A percentile compares a stretch with the other conserved stretches of the same genome.
phyloP scores from a whole-genome alignment of 2,329 filamentous ascomycete genomes.

The Aureobasidium namibiae region DNA sequence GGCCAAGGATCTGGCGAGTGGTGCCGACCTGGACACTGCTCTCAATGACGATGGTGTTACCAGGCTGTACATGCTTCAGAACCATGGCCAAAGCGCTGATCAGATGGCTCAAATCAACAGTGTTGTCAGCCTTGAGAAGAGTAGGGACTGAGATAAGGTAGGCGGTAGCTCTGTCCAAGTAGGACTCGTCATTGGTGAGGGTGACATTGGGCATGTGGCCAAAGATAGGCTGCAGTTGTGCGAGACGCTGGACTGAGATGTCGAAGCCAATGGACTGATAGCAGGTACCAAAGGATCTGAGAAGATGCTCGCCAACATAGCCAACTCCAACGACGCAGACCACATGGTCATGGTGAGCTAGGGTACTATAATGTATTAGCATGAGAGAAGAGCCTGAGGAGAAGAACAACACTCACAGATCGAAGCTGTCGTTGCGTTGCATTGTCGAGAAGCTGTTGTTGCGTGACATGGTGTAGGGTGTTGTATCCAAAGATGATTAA shows the following conservation, averaged over 20 bases:
- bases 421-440: constrained; percentile 12
- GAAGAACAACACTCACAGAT: not conserved
- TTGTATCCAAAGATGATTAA: not conserved
- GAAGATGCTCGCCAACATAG: constrained; percentile 18
- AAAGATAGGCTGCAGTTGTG: constrained; percentile 23
- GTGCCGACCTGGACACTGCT: constrained; percentile 49
- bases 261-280: constrained; percentile 31
- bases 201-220: constrained; percentile 25
- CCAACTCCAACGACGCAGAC: constrained; percentile 19
- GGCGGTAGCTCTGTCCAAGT: constrained; percentile 39
- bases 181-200: constrained; percentile 32
- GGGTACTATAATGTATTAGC: not conserved
- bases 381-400: constrained; percentile 15
- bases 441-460: constrained; percentile 11
- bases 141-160: constrained; percentile 50
- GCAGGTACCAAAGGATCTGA: constrained; percentile 17
- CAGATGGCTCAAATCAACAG: constrained; percentile 42
- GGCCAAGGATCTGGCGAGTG: constrained; percentile 43
- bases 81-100: constrained; percentile 38
- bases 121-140: constrained; percentile 38
- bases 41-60: constrained; percentile 45
- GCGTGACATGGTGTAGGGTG: not conserved
- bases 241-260: constrained; percentile 34
- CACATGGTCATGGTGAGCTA: constrained; percentile 3
- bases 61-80: constrained; percentile 33